Base-by-base conservation (phyloP, 2,329 filamentous ascomycete species). In the Alternaria sp. region DNA sequence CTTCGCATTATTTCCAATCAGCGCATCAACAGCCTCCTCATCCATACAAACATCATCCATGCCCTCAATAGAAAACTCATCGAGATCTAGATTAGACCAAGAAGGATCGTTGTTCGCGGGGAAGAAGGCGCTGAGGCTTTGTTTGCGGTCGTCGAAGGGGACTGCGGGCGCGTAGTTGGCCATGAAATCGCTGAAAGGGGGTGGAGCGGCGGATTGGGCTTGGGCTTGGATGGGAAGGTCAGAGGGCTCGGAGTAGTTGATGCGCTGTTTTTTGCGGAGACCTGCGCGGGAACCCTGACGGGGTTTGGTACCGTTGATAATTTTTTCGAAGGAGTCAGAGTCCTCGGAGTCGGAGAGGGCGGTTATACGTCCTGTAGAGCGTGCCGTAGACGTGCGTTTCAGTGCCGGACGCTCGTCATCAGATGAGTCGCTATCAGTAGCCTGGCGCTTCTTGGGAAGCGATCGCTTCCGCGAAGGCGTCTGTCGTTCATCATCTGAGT, bases 241-340 rank as follows among this genome's bases (percentile, higher is more conserved):
- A 3, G 59, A 19, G 9, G 30, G 40, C 3, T 66, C 56, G 7
- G 57, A 44, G 32, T 71, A 70, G 54, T 72, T 59, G 28, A 69
- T 25, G 25, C 62, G 67, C 15, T 50, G 58, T 19, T 62, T 68
- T 36, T 68, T 69, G 15, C 65, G 63, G 12, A 59, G 52, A 12
- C 59, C 64, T 9, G 26, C 56, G 40, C 64, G 64, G 11, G 30
- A 43, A 15, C 40, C 15, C 10, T 19, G 40, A 5, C 36, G 30
- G 17, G 54, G 54, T 19, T 36, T 11, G 4, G 23, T 10, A 6
- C 21, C 45, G 26, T 5, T 19, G 2, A 40, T 45, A 0, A 55
- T 26, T 13, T 64, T 47, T 25, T 62, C 55, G 5, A 62, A 45
- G 6, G 44, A 44, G 13, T 62, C 56, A 0, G 54, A 54, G n/a